A percentile compares a stretch with the other conserved stretches of the same genome.
Evolutionary conservation across 73 alveolate species (phyloP).

Genomic region (Symbiodinium pilosum): DNA sequence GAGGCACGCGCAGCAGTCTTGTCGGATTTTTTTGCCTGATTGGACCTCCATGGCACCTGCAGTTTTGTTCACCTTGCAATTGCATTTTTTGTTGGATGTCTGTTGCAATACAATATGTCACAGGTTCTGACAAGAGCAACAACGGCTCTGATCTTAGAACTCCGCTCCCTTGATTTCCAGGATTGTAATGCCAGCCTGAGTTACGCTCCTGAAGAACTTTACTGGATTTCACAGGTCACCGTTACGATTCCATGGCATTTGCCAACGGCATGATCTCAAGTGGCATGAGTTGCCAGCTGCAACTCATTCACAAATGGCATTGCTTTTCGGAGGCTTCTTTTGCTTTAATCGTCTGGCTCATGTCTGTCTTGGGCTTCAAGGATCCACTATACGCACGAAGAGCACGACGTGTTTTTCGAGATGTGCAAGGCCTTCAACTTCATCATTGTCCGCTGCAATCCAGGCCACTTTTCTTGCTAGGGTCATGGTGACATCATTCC

Average conservation of each 20-base stretch:
- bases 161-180: too few species aligned
- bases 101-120: not conserved
- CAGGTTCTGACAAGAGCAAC: not conserved
- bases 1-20: too few species aligned
- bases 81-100: not conserved
- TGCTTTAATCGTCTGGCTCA: too few species aligned
- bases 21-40: too few species aligned
- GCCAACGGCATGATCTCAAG: slow-evolving; percentile 28
- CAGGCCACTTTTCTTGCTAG: not conserved
- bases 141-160: not conserved
- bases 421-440: not conserved
- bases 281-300: slow-evolving; percentile 40
- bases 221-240: slow-evolving; percentile 56
- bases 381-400: slow-evolving; percentile 67
- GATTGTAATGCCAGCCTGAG: too few species aligned
- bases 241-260: not conserved
- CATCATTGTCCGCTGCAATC: slow-evolving; percentile 69
- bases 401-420: slow-evolving; percentile 50
- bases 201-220: too few species aligned
- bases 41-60: not conserved
- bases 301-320: too few species aligned
- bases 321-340: too few species aligned
- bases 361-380: not conserved
- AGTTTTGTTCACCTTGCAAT: too few species aligned
- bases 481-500: too few species aligned